Evolutionary conservation across 1,139 yeast species (phyloP), one percentile per base, ranked within the genome.

Genomic region (Diutina sp.): DNA sequence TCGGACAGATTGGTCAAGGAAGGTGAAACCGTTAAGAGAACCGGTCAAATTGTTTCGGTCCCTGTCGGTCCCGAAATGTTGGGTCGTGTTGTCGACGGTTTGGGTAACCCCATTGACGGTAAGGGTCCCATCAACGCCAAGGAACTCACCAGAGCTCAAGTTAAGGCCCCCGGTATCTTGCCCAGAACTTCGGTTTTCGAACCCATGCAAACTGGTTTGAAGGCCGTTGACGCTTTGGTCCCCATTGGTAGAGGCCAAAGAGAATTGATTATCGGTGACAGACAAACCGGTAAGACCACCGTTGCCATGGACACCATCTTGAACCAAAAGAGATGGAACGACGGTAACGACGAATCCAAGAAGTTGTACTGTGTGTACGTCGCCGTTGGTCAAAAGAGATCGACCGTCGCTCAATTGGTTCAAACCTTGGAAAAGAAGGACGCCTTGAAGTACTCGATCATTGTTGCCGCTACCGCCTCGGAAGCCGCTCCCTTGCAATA

Each of bases 241-340:
- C 99, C 99, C 78, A 79, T 93, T 70, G 99, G 99, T 74, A 95
- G 99, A 87, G 99, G 99, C 76, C 99, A 93, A 83, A 95, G 99
- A 89, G 99, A 93, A 83, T 83, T 93, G 88, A 93, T 93, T 73
- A 93, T 93, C 74, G 99, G 99, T 87, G 99, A 93, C 79, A 93
- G 99, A 85, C 99, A 93, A 83, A 93, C 99, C 69, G 99, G 99
- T 87, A 93, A 93, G 85, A 93, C 99, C 72, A 97, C 98, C 65
- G 97, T 93, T 69, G 99, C 98, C 69, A 77, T 93, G 69, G 99
- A 93, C 79, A 85, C 99, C 79, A 93, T 93, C 73, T 86, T 93
- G 74, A 93, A 93, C 83, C 99, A 93, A 83, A 93, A 91, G 90
- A 88, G 96, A 82, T 90, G 97, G 96, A 93, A 95, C 85, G 76